Base-by-base conservation (phyloP, 2,329 filamentous ascomycete species). In the Phoma herbarum region DNA sequence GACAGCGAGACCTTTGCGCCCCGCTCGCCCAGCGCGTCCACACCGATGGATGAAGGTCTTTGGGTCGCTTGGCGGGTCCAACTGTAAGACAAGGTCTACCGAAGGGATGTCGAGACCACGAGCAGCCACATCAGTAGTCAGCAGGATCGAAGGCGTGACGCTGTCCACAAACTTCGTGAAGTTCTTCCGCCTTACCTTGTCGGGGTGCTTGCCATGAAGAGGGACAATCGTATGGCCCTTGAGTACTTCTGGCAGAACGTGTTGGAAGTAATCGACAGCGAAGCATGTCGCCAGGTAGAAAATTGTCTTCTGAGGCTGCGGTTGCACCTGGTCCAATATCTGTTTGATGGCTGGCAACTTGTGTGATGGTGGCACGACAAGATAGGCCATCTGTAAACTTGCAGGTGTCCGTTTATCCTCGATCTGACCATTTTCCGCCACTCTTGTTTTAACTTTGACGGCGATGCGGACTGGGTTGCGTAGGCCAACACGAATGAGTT, bases 391-490 rank as follows among this genome's bases (percentile, higher is more conserved):
- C 76, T 93, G 89, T n/a, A 99, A 80, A 78, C 92, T 95, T 33
- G 93, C 92, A 8, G 95, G 95, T 0, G 93, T 98, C 63, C 89
- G 88, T 72, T 93, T 90, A 75, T 98, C 94, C 63, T 94, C 88
- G 1, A 86, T 85, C 20, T 90, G 91, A 20, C 81, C 86, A 81
- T 78, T 63, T 31, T 72, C 69, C n/a, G 65, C 64, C 41, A 70
- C 65, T 48, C 74, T 64, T 23, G 72, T 65, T 52, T 93, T 95
- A 52, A 99, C 95, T 69, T 94, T 95, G 50, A 98, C 95, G 11
- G 91, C 90, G 61, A 99, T 92, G 72, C 96, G 96, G 69, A 97
- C 93, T 0, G 95, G 95, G 77, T 99, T 98, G 35, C 95, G 86
- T 64, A 98, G 81, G 20, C 95, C 95, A 8, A 97, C 92, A 33